Evolutionary conservation across 2,329 filamentous ascomycete species (phyloP).

Genomic region (Stachybotrys chlorohalonatus): DNA sequence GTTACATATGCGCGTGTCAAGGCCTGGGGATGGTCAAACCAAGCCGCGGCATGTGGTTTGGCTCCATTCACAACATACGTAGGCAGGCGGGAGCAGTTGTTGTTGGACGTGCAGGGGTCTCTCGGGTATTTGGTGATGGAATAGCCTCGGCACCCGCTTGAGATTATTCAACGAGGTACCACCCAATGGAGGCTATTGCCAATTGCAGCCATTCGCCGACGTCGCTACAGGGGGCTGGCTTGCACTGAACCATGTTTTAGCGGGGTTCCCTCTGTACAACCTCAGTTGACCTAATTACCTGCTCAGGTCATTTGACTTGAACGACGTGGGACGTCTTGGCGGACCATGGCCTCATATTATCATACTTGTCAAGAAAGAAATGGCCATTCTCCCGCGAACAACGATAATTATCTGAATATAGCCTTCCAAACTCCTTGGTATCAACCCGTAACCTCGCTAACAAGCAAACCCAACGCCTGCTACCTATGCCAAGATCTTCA

Average conservation of each 20-base stretch:
- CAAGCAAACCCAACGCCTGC: no score
- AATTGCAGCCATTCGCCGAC: conserved; percentile 4
- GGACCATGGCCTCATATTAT: no score
- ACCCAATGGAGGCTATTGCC: not conserved
- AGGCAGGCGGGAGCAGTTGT: not conserved
- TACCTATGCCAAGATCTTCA: not conserved
- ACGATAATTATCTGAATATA: no score
- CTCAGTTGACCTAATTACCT: no score
- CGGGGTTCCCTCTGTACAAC: no score
- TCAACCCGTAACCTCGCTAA: no score
- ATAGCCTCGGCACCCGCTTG: conserved; percentile 14
- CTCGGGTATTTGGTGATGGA: not conserved
- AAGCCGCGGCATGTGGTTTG: conserved; percentile 10
- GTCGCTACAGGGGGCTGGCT: conserved; percentile 5
- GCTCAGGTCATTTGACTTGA: no score
- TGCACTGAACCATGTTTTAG: no score
- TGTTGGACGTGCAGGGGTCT: conserved; percentile 1
- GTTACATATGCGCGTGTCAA: conserved; percentile 1
- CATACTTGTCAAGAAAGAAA: no score
- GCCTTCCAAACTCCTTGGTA: no score
- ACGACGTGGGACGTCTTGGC: no score
- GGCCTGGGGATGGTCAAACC: conserved; percentile 3
- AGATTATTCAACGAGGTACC: conserved; percentile 3
- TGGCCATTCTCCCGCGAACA: no score
- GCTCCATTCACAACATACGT: conserved; percentile 2